Base-by-base conservation (phyloP, 345 rosid genomes). In the Eucalyptus regnans region DNA sequence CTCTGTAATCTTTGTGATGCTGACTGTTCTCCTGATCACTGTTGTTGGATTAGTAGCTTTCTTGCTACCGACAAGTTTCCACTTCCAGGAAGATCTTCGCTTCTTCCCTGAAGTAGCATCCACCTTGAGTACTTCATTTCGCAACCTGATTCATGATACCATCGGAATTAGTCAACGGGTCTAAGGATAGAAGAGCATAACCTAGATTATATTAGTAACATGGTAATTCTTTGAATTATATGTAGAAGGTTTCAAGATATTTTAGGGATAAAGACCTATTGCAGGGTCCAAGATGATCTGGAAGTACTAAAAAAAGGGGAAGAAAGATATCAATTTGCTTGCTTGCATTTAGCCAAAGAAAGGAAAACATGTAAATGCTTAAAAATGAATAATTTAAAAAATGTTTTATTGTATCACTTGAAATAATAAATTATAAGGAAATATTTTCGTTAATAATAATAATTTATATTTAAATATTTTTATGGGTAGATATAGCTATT, bases 381-480 rank as follows among this genome's bases (percentile, higher is more conserved):
- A n/a, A n/a, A 64, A 64, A n/a, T 14, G 3, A n/a, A 64, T 64
- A 4, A 0, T 66, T 15, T 4, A 0, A 66, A 27, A 60, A 60
- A 7, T 7, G 0, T 6, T 13, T 4, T 6, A 4, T 4, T 14
- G 5, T 64, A 4, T 64, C 0, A 4, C 3, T n/a, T 64, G 2
- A 7, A 64, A 7, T 64, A 14, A 14, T 64, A n/a, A n/a, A 4
- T n/a, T 7, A 52, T 18, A n/a, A 1, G 16, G 15, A n/a, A 64
- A 6, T 13, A 0, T 62, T 64, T 2, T 64, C 2, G 2, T 29
- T n/a, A 29, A 7, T 3, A 3, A 60, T 60, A 58, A 60, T 27
- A 60, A 12, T 7, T 66, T 66, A 29, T n/a, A n/a, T n/a, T 1
- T 15, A n/a, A 2, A 66, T 15, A 0, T 66, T 31, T 8, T 66